Evolutionary conservation across 192 early-diverging fungal species (phyloP).

Genomic region (Phycomyces nitens): DNA sequence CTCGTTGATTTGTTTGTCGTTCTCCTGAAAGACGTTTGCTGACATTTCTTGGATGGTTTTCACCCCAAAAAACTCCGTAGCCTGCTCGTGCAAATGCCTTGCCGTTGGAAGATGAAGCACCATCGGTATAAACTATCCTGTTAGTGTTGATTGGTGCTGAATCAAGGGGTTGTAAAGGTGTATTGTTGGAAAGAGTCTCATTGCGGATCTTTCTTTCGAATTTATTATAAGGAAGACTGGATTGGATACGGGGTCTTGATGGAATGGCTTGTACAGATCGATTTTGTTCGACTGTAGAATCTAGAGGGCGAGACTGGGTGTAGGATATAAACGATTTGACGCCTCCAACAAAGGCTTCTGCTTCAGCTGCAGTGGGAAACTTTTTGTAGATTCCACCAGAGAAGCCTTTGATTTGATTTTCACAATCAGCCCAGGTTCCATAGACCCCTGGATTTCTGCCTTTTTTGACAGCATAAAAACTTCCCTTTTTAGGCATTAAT

Average conservation of each 20-base stretch:
- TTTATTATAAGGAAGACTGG: not conserved
- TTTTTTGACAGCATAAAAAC: conserved; percentile 45
- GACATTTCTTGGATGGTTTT: conserved; percentile 62
- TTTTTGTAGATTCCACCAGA: conserved; percentile 59
- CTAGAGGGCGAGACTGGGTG: too few species aligned
- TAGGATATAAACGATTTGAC: not conserved
- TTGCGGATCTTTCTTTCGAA: not conserved
- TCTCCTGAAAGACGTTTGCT: conserved; percentile 48
- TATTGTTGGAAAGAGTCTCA: not conserved
- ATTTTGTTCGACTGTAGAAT: not conserved
- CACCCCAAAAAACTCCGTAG: conserved; percentile 81
- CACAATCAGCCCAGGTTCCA: conserved; percentile 53
- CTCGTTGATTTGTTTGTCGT: conserved; percentile 71
- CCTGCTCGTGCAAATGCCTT: conserved; percentile 62
- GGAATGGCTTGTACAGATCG: too few species aligned
- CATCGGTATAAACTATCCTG: conserved; percentile 75
- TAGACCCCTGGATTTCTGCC: conserved; percentile 44
- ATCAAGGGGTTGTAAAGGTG: not conserved
- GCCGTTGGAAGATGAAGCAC: conserved; percentile 75
- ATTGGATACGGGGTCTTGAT: too few species aligned
- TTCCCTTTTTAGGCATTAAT: conserved; percentile 3
- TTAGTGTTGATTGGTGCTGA: not conserved
- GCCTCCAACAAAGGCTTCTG: conserved; percentile 43
- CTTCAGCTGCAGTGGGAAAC: conserved; percentile 54
- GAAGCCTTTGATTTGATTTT: conserved; percentile 48